Conservation (phyloP, 768 basidiomycete genomes). For the Suillus brevipes region DNA sequence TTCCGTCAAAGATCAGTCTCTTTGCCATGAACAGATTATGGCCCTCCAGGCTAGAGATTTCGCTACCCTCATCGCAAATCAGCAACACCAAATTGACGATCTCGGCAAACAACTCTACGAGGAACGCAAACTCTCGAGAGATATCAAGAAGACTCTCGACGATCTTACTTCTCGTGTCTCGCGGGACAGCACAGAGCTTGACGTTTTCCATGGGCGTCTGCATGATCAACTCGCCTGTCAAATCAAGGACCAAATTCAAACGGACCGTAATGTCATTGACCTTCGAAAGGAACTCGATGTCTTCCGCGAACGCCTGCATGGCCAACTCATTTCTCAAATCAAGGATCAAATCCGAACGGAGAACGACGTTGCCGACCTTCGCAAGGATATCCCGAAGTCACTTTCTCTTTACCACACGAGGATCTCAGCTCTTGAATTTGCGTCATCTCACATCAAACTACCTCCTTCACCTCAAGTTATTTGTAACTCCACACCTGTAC, state of each 20-base stretch:
- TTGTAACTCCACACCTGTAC: not conserved
- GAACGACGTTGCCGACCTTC: not conserved
- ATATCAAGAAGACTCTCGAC: not conserved
- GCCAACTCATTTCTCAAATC: not conserved
- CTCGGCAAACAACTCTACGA: not conserved
- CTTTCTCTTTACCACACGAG: not conserved
- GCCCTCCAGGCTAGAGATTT: not conserved
- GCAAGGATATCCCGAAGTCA: not conserved
- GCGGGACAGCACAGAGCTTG: not conserved
- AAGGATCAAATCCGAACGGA: not conserved
- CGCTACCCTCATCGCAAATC: not conserved
- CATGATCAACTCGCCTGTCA: not conserved
- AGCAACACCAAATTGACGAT: not conserved
- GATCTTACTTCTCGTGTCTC: not conserved
- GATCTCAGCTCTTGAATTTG: not conserved
- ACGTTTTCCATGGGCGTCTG: not conserved
- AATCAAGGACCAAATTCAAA: not conserved
- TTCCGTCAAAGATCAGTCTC: not conserved
- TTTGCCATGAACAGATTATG: not conserved
- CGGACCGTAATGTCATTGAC: not conserved
- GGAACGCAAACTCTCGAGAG: not conserved
- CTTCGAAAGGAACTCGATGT: conserved; percentile 1
- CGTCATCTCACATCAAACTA: not conserved
- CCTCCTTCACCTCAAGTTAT: not conserved
- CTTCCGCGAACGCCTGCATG: not conserved